Base-by-base conservation (phyloP, 495 filamentous ascomycete species). In the Achaetomiella virescens region DNA sequence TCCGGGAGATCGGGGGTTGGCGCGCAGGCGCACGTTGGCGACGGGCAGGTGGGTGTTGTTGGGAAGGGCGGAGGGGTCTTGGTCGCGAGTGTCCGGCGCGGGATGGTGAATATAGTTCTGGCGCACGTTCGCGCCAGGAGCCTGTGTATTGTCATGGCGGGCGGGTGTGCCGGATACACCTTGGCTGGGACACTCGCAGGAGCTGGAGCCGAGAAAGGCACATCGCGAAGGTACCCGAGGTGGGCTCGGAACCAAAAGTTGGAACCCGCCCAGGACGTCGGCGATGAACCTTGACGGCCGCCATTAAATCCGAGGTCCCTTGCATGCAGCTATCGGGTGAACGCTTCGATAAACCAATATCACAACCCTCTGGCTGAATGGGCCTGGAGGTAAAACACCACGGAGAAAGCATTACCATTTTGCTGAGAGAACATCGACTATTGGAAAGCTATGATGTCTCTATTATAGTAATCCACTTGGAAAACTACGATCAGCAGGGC, bases 1-100 rank as follows among this genome's bases (percentile, higher is more conserved):
- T 76, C 70, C 3, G 90, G 89, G 67, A 85, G 78, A 10, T 67
- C 56, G 7, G 85, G 85, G 2, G 81, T 86, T 3, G 80, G 62
- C 2, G 85, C 79, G 68, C 89, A 95, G 14, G 77, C 59, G 69
- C 88, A 92, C 58, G 78, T 86, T 56, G 88, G 80, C 4, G 83
- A 76, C 6, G 89, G 88, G 66, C 89, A 93, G 59, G 68, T 73
- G 55, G 82, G 72, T 14, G 79, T 80, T 1, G 81, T 74, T 17
- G 78, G 79, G 48, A 84, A 72, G 24, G 60, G 35, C 29, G 67
- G 40, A 0, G 54, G 9, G 12, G 57, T 55, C 36, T 61, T 62
- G 25, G 56, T 41, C 48, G 43, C 33, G 20, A 47, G 36, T 24
- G 37, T 12, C 18, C 38, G 21, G 33, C 27, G 33, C 15, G 31